phyloP scores from a whole-genome alignment of 345 rosid genomes.

The Murraya koenigii region DNA sequence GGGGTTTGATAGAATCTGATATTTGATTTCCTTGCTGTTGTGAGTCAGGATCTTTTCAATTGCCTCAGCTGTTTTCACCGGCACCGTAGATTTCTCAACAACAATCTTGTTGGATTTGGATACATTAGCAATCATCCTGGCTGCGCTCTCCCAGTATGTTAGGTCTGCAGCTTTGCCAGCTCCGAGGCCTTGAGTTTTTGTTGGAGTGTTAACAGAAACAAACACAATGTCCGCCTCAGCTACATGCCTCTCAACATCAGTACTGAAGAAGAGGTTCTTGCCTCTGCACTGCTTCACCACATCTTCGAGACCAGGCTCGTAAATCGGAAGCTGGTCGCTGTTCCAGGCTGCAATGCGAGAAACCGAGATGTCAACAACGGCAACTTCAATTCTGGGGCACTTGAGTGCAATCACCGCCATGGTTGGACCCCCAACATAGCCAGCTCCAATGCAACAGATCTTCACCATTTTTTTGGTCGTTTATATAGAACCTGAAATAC shows the following conservation, averaged over 20 bases:
- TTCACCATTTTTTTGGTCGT: conserved; percentile 47
- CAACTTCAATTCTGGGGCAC: conserved; percentile 63
- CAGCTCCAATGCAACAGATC: conserved; percentile 77
- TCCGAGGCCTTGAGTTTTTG: conserved; percentile 77
- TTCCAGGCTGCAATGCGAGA: conserved; percentile 68
- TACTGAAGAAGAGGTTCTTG: conserved; percentile 72
- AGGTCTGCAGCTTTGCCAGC: conserved; percentile 90
- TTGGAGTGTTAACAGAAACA: conserved; percentile 82
- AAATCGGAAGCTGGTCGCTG: conserved; percentile 62
- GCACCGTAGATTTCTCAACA: conserved; percentile 90
- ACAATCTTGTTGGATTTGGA: conserved; percentile 76
- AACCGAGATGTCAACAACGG: conserved; percentile 66
- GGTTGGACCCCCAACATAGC: conserved; percentile 73
- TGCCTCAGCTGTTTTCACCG: conserved; percentile 84
- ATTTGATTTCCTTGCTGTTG: conserved; percentile 78
- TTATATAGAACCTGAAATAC: conserved; percentile 11
- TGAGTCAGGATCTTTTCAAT: conserved; percentile 72
- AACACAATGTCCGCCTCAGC: conserved; percentile 74
- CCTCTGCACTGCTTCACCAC: conserved; percentile 72
- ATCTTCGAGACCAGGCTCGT: conserved; percentile 69
- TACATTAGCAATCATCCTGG: conserved; percentile 82
- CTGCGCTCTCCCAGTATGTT: conserved; percentile 89
- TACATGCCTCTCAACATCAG: conserved; percentile 68
- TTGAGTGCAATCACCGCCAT: conserved; percentile 75
- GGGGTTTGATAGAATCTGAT: conserved; percentile 84